These are phyloP conservation scores for Aureoboletus auriporus DNA, from an alignment of 768 basidiomycete species.

Conservation along the genomic window DNA sequence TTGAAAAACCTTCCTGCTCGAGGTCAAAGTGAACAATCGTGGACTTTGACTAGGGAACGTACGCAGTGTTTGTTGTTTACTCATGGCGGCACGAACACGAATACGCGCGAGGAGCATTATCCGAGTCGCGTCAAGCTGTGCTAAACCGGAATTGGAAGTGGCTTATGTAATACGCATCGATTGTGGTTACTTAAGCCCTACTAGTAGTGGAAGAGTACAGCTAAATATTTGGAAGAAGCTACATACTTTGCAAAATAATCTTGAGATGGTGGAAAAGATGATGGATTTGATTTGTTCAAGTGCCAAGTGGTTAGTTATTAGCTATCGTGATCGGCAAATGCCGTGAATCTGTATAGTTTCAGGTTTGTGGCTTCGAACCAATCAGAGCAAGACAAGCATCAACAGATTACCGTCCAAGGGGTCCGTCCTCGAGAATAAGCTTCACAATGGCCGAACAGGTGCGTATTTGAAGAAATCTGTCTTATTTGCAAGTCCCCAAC, in stretches of 20 bases:
- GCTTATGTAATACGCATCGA: too few species aligned
- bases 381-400: not conserved
- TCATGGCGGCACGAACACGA: conserved; percentile 40
- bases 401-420: not conserved
- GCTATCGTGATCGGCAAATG: conserved; percentile 28
- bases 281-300: too few species aligned
- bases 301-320: not conserved
- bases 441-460: conserved; percentile 62
- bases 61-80: conserved; percentile 75
- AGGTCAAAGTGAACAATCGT: not conserved
- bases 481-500: not conserved
- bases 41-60: conserved; percentile 7
- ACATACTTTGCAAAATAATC: too few species aligned
- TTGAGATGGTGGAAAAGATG: too few species aligned
- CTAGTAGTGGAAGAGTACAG: too few species aligned
- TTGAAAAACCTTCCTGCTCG: conserved; percentile 65
- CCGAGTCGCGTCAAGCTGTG: conserved; percentile 4
- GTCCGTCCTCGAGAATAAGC: conserved; percentile 11
- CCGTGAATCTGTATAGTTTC: conserved; percentile 41
- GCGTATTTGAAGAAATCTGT: conserved; percentile 14
- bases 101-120: conserved; percentile 24
- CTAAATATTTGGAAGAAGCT: too few species aligned
- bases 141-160: not conserved
- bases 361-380: conserved; percentile 32
- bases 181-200: too few species aligned